A percentile compares a stretch with the other conserved stretches of the same genome.
Conservation (phyloP, 176 grass and related monocot genomes). For the Thalia dealbata region DNA sequence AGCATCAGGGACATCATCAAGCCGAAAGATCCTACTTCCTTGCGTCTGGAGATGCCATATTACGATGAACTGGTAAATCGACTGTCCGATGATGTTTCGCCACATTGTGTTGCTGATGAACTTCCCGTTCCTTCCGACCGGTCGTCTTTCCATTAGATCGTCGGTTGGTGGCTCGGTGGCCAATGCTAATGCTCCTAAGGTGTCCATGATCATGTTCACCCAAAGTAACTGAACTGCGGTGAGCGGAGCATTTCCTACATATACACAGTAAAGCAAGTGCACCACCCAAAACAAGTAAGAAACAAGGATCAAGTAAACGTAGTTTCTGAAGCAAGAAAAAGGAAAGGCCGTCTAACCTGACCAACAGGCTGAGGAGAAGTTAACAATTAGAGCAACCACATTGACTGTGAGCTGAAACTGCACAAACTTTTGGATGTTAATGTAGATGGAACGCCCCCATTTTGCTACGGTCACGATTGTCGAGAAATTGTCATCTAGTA, state of each 20-base stretch:
- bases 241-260: constrained; percentile 76
- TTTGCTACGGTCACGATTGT: constrained; percentile 69
- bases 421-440: constrained; percentile 93
- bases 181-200: constrained; percentile 79
- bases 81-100: constrained; percentile 88
- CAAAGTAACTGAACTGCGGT: constrained; percentile 92
- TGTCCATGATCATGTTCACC: constrained; percentile 99
- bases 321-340: background rate
- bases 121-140: constrained; percentile 45
- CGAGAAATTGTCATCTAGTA: constrained; percentile 78
- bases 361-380: constrained; percentile 65
- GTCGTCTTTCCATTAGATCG: constrained; percentile 81
- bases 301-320: background rate
- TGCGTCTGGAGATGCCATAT: constrained; percentile 68
- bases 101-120: constrained; percentile 94
- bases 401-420: constrained; percentile 91
- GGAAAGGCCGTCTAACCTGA: constrained; percentile 5
- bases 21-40: constrained; percentile 51
- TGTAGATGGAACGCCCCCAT: constrained; percentile 82
- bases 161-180: constrained; percentile 87
- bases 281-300: background rate
- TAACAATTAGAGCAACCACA: constrained; percentile 75
- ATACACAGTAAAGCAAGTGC: background rate
- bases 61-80: constrained; percentile 68
- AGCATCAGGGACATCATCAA: constrained; percentile 47